A percentile compares a stretch with the other conserved stretches of the same genome.
Conservation (phyloP, 179 eudicot species). For the Carnegiea gigantea region DNA sequence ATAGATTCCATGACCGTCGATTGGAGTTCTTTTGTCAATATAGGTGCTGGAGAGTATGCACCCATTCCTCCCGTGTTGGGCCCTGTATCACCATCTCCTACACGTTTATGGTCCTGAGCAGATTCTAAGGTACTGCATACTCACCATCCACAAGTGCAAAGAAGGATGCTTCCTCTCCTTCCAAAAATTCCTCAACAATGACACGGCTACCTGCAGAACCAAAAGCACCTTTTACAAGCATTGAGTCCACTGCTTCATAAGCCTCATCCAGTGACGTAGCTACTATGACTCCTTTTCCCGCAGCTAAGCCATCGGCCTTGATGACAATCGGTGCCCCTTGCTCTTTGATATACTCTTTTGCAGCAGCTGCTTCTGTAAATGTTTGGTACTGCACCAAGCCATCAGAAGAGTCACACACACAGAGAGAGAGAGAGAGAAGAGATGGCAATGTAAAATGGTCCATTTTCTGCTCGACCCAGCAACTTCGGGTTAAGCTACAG, state of each 20-base stretch:
- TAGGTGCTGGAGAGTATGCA: conserved; percentile 94
- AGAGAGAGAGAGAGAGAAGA: too few species aligned
- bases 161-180: conserved; percentile 95
- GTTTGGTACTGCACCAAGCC: conserved; percentile 72
- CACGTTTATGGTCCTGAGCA: conserved; percentile 97
- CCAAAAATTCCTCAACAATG: conserved; percentile 77
- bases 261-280: conserved; percentile 84
- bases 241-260: conserved; percentile 79
- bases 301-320: conserved; percentile 94
- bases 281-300: conserved; percentile 94
- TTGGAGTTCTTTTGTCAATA: conserved; percentile 75
- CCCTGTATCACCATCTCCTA: conserved; percentile 90
- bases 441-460: background rate
- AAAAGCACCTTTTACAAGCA: conserved; percentile 69
- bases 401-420: conserved; percentile 12
- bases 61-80: conserved; percentile 99
- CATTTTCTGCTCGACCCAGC: background rate
- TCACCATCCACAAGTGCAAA: conserved; percentile 95
- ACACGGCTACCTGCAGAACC: conserved; percentile 91
- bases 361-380: conserved; percentile 71
- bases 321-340: conserved; percentile 91
- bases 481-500: background rate
- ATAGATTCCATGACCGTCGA: conserved; percentile 75
- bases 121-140: conserved; percentile 88
- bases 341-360: conserved; percentile 71